Evolutionary conservation across 2,329 filamentous ascomycete species (phyloP).

Genomic region (Cercospora janseana): DNA sequence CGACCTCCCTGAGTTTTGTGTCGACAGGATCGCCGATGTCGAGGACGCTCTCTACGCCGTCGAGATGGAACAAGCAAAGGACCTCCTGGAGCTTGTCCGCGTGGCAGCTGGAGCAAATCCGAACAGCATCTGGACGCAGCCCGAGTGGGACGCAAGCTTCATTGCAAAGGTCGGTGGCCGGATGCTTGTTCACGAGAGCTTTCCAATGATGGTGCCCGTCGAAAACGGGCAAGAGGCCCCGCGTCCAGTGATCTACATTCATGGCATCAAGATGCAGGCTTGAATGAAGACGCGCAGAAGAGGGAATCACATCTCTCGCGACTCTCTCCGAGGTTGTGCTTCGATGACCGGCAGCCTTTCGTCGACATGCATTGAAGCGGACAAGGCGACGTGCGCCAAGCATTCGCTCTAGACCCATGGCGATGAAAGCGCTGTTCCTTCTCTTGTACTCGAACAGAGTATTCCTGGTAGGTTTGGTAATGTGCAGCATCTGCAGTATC

Average conservation of each 20-base stretch:
- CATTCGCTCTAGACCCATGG: too few species aligned
- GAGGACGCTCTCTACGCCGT: slow-evolving; percentile 17
- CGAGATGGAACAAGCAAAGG: slow-evolving; percentile 27
- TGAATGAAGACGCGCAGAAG: background rate
- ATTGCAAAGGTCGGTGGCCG: slow-evolving; percentile 35
- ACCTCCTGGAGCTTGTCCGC: slow-evolving; percentile 29
- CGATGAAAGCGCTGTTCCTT: too few species aligned
- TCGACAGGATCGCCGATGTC: slow-evolving; percentile 3
- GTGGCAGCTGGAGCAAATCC: slow-evolving; percentile 23
- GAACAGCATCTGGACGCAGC: slow-evolving; percentile 29
- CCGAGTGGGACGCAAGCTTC: slow-evolving; percentile 31
- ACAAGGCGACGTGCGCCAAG: too few species aligned
- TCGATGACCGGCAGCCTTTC: too few species aligned
- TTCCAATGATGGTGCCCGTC: slow-evolving; percentile 35
- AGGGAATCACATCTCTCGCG: too few species aligned
- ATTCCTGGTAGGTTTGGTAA: too few species aligned
- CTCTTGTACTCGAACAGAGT: too few species aligned
- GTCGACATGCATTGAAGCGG: too few species aligned
- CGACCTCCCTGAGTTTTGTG: slow-evolving; percentile 25
- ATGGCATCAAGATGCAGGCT: background rate
- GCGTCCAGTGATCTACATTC: slow-evolving; percentile 33
- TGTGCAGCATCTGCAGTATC: too few species aligned
- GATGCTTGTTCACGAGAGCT: slow-evolving; percentile 34
- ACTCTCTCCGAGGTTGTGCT: too few species aligned
- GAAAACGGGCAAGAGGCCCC: slow-evolving; percentile 26